Conservation (phyloP, 1,284 basidiomycete genomes). For the Somion occarium region DNA sequence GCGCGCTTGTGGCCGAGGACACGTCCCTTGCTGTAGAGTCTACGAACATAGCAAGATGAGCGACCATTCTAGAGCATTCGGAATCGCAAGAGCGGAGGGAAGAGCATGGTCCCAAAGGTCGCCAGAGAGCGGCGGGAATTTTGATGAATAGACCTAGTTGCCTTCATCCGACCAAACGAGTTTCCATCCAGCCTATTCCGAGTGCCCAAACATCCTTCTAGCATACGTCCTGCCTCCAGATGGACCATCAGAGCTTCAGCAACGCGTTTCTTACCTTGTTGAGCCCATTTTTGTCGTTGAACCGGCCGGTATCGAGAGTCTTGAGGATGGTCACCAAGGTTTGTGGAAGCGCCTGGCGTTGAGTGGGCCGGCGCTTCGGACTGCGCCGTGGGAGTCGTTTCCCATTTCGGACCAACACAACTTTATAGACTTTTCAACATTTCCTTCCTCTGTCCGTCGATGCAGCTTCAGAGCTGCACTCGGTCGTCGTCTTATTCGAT, state of each 20-base stretch:
- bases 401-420: background rate
- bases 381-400: background rate
- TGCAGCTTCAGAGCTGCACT: conserved; percentile 39
- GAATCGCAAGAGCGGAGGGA: background rate
- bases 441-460: conserved; percentile 29
- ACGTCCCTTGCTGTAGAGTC: conserved; percentile 97
- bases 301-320: conserved; percentile 28
- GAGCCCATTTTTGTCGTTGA: conserved; percentile 59
- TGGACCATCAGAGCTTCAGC: conserved; percentile 10
- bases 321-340: conserved; percentile 19
- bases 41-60: conserved; percentile 28
- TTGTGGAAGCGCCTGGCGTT: conserved; percentile 7
- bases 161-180: conserved; percentile 32
- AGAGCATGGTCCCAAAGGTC: background rate
- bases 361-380: background rate
- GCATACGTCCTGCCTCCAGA: conserved; percentile 12
- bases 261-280: conserved; percentile 55
- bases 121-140: background rate
- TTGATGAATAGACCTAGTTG: conserved; percentile 7
- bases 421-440: background rate
- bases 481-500: conserved; percentile 27
- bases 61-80: background rate
- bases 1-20: conserved; percentile 98
- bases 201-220: conserved; percentile 15
- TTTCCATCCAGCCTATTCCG: conserved; percentile 33